Percentiles rank a stretch among this genome's conserved stretches.
phyloP scores from a whole-genome alignment of 2,329 filamentous ascomycete genomes.

The Dactylellina sp. region DNA sequence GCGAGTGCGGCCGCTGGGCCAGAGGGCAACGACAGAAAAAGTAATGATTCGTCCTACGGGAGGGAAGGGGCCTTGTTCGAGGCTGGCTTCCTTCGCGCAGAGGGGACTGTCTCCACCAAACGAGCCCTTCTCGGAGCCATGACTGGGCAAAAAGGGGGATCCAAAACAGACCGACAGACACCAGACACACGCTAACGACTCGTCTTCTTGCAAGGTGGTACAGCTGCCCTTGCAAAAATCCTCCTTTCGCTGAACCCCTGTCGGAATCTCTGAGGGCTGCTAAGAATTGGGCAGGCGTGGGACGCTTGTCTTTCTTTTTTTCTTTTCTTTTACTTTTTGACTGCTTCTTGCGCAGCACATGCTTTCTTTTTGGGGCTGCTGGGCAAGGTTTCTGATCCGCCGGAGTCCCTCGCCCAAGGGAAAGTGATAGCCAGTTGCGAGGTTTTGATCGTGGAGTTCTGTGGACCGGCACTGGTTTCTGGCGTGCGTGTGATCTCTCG shows the following conservation, averaged over 20 bases:
- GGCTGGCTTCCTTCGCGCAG: conserved; percentile 47
- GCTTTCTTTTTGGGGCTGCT: conserved; percentile 35
- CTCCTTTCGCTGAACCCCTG: conserved; percentile 57
- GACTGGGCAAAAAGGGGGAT: conserved; percentile 57
- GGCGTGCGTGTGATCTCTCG: conserved; percentile 41
- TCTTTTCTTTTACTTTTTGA: too few species aligned
- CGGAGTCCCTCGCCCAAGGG: conserved; percentile 33
- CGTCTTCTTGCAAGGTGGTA: conserved; percentile 53
- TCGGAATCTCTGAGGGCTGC: conserved; percentile 54
- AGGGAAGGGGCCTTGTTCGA: conserved; percentile 56
- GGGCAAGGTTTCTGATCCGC: conserved; percentile 13
- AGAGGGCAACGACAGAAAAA: conserved; percentile 36
- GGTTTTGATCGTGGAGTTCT: conserved; percentile 34
- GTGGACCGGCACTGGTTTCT: conserved; percentile 22
- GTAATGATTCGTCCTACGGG: conserved; percentile 48
- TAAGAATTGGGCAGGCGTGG: conserved; percentile 58
- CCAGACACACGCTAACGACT: conserved; percentile 50
- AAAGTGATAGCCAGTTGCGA: conserved; percentile 37
- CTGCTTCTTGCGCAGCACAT: too few species aligned
- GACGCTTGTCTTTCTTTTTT: conserved; percentile 22
- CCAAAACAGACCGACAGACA: conserved; percentile 56
- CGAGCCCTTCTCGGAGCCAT: conserved; percentile 34
- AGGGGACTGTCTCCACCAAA: conserved; percentile 39
- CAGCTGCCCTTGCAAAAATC: conserved; percentile 46
- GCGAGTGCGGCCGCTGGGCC: conserved; percentile 29